Evolutionary conservation across 23 red algal species (phyloP).

Genomic region (Gracilaria vermiculophylla): DNA sequence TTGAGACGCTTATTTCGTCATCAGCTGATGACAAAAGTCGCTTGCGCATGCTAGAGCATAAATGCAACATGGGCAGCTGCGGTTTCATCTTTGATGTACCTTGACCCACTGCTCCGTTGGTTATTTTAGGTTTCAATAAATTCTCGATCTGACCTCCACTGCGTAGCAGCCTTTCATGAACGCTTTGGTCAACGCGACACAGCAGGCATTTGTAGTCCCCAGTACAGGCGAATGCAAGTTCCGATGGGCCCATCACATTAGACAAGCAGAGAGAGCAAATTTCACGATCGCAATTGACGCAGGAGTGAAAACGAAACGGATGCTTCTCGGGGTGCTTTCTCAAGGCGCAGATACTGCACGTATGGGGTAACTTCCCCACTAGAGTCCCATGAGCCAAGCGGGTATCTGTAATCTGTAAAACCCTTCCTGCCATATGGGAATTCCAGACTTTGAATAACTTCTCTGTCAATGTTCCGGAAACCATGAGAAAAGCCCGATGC

Average conservation of each 20-base stretch:
- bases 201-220: slow-evolving; percentile 25
- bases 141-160: not conserved
- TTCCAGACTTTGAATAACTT: not conserved
- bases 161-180: not conserved
- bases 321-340: not conserved
- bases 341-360: slow-evolving; percentile 6
- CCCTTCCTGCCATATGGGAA: not conserved
- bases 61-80: slow-evolving; percentile 14
- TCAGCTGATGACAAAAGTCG: not conserved
- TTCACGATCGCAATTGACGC: not conserved
- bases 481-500: slow-evolving; percentile 16
- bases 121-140: not conserved
- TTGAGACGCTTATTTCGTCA: not conserved
- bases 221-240: not conserved
- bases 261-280: slow-evolving; percentile 30
- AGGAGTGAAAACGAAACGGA: not conserved
- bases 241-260: slow-evolving; percentile 22
- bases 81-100: not conserved
- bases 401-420: not conserved
- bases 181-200: not conserved
- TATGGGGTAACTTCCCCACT: not conserved
- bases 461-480: slow-evolving; percentile 6
- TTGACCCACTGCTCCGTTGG: not conserved
- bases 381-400: not conserved
- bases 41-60: not conserved